Evolutionary conservation across 2,329 filamentous ascomycete genomes (phyloP).

Genomic region (Fusarium pseudoanthophilum): DNA sequence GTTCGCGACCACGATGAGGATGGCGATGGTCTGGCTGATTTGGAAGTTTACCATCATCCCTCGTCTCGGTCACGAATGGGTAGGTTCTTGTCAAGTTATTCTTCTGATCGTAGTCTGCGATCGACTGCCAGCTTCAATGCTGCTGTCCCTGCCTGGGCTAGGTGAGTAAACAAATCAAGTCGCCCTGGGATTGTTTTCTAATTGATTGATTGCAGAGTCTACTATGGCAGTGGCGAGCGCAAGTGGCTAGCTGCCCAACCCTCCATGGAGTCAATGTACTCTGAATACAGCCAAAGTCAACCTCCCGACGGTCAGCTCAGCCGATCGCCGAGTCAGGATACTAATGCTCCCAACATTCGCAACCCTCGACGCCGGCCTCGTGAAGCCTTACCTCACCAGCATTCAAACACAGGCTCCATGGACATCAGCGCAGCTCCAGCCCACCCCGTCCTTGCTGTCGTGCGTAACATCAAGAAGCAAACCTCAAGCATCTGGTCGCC

Average conservation of each 20-base stretch:
- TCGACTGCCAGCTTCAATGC: constrained; percentile 62
- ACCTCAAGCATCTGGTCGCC: constrained; percentile 77
- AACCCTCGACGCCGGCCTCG: constrained; percentile 58
- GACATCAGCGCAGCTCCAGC: constrained; percentile 55
- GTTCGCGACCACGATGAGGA: constrained; percentile 71
- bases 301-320: constrained; percentile 57
- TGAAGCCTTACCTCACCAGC: constrained; percentile 44
- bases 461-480: constrained; percentile 56
- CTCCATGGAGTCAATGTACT: constrained; percentile 59
- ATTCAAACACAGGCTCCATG: constrained; percentile 51
- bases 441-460: constrained; percentile 42
- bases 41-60: constrained; percentile 63
- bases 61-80: constrained; percentile 66
- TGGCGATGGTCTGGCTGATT: constrained; percentile 70
- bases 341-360: constrained; percentile 57
- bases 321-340: constrained; percentile 62
- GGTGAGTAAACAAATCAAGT: constrained; percentile 47
- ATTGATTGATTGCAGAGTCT: constrained; percentile 60
- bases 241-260: constrained; percentile 59
- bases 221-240: constrained; percentile 75
- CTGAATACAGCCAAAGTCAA: constrained; percentile 60
- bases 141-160: constrained; percentile 65
- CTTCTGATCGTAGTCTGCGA: constrained; percentile 63
- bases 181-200: background rate
- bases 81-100: constrained; percentile 59